Evolutionary conservation across 352 stramenopile genomes (phyloP).

Genomic region (Pelagophyceae sp.): DNA sequence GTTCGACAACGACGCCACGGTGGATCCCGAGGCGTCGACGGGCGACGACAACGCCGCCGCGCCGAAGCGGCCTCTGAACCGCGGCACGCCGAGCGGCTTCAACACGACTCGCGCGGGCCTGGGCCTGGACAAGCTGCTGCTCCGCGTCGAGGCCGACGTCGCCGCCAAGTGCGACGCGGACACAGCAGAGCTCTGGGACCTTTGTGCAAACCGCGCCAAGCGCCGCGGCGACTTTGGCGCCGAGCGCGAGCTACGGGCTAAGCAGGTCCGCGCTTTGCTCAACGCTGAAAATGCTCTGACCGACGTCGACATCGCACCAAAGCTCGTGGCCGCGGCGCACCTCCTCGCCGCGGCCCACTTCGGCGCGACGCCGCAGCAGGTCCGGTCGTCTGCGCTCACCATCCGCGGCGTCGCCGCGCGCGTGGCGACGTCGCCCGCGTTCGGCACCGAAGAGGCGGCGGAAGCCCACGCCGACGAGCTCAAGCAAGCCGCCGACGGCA

Average conservation of each 20-base stretch:
- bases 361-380: neutral
- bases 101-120: slow-evolving; percentile 59
- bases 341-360: neutral
- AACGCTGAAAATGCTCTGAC: slow-evolving; percentile 28
- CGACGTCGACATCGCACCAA: neutral
- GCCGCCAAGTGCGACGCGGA: slow-evolving; percentile 37
- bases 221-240: slow-evolving; percentile 56
- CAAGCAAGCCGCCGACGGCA: neutral
- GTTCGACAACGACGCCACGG: neutral
- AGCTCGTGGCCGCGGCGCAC: neutral
- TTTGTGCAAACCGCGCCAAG: slow-evolving; percentile 68
- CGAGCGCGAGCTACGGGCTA: slow-evolving; percentile 61
- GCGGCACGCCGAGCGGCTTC: slow-evolving; percentile 46
- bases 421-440: neutral
- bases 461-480: neutral
- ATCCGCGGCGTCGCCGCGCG: neutral
- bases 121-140: slow-evolving; percentile 56
- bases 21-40: slow-evolving; percentile 36
- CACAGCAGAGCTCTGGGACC: slow-evolving; percentile 64
- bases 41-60: slow-evolving; percentile 42
- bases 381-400: neutral
- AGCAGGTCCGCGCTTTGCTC: slow-evolving; percentile 61
- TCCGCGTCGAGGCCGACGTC: slow-evolving; percentile 59
- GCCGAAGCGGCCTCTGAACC: no score
- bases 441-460: neutral